phyloP scores from a whole-genome alignment of 768 basidiomycete genomes.

The Boletus subcaerulescens region DNA sequence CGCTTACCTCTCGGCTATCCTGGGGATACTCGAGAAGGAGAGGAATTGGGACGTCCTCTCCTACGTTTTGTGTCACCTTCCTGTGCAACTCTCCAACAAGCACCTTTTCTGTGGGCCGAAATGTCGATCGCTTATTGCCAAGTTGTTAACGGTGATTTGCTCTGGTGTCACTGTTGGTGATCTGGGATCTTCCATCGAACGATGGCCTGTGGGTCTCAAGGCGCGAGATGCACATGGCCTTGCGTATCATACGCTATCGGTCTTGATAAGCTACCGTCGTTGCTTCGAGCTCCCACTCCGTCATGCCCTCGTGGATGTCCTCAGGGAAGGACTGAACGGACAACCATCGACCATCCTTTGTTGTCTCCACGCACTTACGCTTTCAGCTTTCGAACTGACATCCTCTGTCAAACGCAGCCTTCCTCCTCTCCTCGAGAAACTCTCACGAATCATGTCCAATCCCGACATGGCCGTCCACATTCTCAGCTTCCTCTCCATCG shows the following conservation, averaged over 20 bases:
- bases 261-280: conserved; percentile 81
- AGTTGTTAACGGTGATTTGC: conserved; percentile 66
- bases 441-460: conserved; percentile 93
- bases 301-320: conserved; percentile 70
- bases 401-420: conserved; percentile 77
- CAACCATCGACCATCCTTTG: conserved; percentile 79
- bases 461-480: conserved; percentile 95
- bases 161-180: conserved; percentile 56
- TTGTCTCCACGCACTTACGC: conserved; percentile 84
- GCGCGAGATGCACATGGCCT: conserved; percentile 82
- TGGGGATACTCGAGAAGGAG: conserved; percentile 68
- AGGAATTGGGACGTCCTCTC: conserved; percentile 91
- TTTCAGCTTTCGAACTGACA: conserved; percentile 85
- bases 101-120: conserved; percentile 93
- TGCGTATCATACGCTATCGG: conserved; percentile 82
- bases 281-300: conserved; percentile 69
- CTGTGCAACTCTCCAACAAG: conserved; percentile 90
- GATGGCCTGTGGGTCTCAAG: conserved; percentile 62
- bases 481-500: conserved; percentile 83
- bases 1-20: conserved; percentile 60
- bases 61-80: conserved; percentile 88
- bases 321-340: conserved; percentile 66
- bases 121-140: conserved; percentile 58
- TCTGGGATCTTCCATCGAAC: conserved; percentile 54
- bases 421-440: conserved; percentile 76